A percentile compares a stretch with the other conserved stretches of the same genome.
These are phyloP conservation scores for Porodaedalea pini DNA, from an alignment of 1,284 basidiomycete species.

Conservation along the genomic window DNA sequence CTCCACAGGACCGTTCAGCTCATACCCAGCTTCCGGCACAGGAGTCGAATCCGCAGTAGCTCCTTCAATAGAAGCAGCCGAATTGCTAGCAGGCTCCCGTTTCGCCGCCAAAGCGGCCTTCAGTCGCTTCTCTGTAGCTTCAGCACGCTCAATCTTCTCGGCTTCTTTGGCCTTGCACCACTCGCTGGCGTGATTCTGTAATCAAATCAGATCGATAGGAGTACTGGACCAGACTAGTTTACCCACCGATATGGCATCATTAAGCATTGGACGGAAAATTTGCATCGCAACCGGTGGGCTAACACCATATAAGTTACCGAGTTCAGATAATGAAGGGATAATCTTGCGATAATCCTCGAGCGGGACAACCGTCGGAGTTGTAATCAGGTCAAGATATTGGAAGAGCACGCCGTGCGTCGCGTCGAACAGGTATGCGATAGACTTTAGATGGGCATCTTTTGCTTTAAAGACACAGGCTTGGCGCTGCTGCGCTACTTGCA, in stretches of 20 bases:
- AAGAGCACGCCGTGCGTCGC: conserved; percentile 73
- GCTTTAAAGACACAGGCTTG: conserved; percentile 75
- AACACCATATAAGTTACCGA: conserved; percentile 74
- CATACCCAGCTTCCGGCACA: conserved; percentile 48
- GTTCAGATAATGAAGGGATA: conserved; percentile 67
- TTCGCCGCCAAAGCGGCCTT: conserved; percentile 74
- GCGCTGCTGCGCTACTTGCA: conserved; percentile 86
- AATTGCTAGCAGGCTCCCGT: conserved; percentile 50
- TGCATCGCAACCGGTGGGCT: conserved; percentile 87
- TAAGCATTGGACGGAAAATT: conserved; percentile 80
- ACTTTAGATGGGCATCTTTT: conserved; percentile 74
- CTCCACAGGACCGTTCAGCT: conserved; percentile 35
- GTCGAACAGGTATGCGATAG: conserved; percentile 83
- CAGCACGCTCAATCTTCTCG: conserved; percentile 41
- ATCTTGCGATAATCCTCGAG: conserved; percentile 63
- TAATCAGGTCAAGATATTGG: conserved; percentile 73
- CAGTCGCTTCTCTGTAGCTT: conserved; percentile 72
- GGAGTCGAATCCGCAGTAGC: conserved; percentile 38
- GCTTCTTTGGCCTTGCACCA: conserved; percentile 62
- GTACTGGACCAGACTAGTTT: conserved; percentile 7
- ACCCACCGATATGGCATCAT: conserved; percentile 58
- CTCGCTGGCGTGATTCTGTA: conserved; percentile 48
- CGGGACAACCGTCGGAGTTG: conserved; percentile 55
- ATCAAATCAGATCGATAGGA: conserved; percentile 18
- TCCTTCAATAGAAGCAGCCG: conserved; percentile 51